phyloP scores from a whole-genome alignment of 108 stramenopile genomes.

The Aurantiochytrium sp. region DNA sequence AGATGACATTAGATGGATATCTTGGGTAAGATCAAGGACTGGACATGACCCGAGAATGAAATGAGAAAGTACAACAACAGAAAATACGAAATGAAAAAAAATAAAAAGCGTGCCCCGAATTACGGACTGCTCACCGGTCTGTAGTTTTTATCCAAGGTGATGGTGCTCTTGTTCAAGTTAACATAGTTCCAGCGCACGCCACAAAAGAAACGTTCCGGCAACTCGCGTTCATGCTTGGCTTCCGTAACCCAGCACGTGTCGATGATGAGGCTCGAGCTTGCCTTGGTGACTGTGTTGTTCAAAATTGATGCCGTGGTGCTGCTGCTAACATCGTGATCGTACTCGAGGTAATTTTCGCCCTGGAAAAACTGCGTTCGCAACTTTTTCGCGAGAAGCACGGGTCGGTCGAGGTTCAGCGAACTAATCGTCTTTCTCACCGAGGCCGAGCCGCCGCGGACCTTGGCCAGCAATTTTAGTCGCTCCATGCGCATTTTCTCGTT shows the following conservation, averaged over 20 bases:
- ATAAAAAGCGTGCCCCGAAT: too few relatives aligned
- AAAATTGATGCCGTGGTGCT: not conserved
- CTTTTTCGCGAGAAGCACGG: not conserved
- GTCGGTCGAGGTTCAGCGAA: not conserved
- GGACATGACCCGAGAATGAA: too few relatives aligned
- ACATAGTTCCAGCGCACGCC: slow-evolving; percentile 9
- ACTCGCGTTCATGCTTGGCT: not conserved
- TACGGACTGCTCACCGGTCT: not conserved
- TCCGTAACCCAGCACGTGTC: not conserved
- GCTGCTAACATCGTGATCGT: not conserved
- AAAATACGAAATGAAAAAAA: too few relatives aligned
- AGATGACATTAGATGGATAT: too few relatives aligned
- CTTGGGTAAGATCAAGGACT: too few relatives aligned
- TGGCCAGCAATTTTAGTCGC: not conserved
- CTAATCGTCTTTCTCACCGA: not conserved
- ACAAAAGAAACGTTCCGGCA: not conserved
- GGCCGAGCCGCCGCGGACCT: not conserved
- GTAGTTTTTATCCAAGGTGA: not conserved
- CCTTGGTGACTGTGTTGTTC: not conserved
- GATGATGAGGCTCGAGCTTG: not conserved
- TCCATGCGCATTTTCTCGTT: not conserved
- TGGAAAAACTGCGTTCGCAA: not conserved
- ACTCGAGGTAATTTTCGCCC: not conserved
- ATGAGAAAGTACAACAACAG: too few relatives aligned
- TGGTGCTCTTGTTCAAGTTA: not conserved